These are phyloP conservation scores for Rubroshorea leprosula DNA, from an alignment of 345 rosid genomes.

Conservation along the genomic window DNA sequence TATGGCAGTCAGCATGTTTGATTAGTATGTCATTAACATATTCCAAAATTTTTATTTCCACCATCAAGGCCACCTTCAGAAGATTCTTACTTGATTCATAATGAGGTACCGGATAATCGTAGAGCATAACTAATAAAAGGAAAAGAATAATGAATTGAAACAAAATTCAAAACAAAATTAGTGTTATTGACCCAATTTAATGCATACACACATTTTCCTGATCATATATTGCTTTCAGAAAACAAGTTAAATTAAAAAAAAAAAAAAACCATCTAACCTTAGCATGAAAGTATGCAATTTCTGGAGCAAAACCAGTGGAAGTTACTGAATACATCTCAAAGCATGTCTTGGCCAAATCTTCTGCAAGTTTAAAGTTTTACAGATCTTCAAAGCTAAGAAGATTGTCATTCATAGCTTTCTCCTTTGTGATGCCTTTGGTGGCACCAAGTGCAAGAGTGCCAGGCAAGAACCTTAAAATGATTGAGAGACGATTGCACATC, in stretches of 20 bases:
- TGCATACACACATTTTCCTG: conserved; percentile 3
- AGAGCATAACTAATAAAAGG: conserved; percentile 11
- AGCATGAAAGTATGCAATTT: conserved; percentile 93
- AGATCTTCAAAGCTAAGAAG: conserved; percentile 79
- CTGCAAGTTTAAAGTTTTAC: conserved; percentile 92
- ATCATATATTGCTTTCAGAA: conserved; percentile 4
- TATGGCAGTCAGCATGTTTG: conserved; percentile 81
- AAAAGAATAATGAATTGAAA: not conserved
- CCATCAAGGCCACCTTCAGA: conserved; percentile 82
- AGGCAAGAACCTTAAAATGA: conserved; percentile 71
- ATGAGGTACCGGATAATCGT: conserved; percentile 17
- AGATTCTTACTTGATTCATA: conserved; percentile 51
- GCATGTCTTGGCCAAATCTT: conserved; percentile 85
- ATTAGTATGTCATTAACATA: conserved; percentile 81
- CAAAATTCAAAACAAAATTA: not conserved
- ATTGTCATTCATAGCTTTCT: conserved; percentile 70
- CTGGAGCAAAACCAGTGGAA: conserved; percentile 96
- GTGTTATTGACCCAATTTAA: not conserved
- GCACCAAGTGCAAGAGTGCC: conserved; percentile 98
- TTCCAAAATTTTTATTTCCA: conserved; percentile 74
- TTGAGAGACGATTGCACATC: conserved; percentile 1
- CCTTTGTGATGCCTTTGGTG: conserved; percentile 80
- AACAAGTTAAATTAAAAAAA: not conserved
- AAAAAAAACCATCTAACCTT: conserved; percentile 59
- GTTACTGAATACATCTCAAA: conserved; percentile 93